phyloP scores from a whole-genome alignment of 345 rosid genomes.

The Jatropha curcas region DNA sequence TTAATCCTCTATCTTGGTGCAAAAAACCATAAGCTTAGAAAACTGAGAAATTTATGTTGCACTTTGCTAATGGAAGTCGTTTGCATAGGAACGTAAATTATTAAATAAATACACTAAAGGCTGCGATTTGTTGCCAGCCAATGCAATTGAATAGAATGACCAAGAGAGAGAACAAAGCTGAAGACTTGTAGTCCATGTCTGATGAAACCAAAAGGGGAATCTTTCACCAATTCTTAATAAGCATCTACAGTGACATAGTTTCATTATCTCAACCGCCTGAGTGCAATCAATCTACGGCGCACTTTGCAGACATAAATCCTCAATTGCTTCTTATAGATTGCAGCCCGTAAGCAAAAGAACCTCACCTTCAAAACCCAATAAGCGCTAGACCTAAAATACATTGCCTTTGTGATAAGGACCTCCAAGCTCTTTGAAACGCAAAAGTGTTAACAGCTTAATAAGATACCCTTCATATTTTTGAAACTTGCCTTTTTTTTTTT shows the following conservation, averaged over 20 bases:
- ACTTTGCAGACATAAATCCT: constrained; percentile 75
- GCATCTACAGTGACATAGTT: constrained; percentile 94
- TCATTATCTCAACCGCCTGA: constrained; percentile 90
- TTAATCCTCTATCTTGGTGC: constrained; percentile 83
- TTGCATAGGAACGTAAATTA: constrained; percentile 78
- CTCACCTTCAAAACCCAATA: constrained; percentile 72
- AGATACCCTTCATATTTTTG: constrained; percentile 67
- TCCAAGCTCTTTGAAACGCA: constrained; percentile 63
- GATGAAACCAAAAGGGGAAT: constrained; percentile 94
- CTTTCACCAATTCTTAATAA: constrained; percentile 89
- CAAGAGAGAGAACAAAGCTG: constrained; percentile 76
- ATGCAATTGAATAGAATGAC: constrained; percentile 72
- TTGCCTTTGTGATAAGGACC: constrained; percentile 84
- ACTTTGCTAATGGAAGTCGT: constrained; percentile 91
- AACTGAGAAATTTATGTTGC: constrained; percentile 85
- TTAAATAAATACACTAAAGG: constrained; percentile 67
- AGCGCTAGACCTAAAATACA: constrained; percentile 85
- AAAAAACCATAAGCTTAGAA: constrained; percentile 67
- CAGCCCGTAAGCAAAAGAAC: constrained; percentile 83
- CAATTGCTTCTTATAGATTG: constrained; percentile 78
- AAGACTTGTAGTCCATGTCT: constrained; percentile 86
- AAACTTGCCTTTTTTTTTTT: constrained; percentile 65
- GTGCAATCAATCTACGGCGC: constrained; percentile 68
- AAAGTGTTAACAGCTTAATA: constrained; percentile 62
- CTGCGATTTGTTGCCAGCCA: constrained; percentile 78